These are phyloP conservation scores for Oenanthe javanica DNA, from an alignment of 140 eudicot genomes.

Conservation along the genomic window DNA sequence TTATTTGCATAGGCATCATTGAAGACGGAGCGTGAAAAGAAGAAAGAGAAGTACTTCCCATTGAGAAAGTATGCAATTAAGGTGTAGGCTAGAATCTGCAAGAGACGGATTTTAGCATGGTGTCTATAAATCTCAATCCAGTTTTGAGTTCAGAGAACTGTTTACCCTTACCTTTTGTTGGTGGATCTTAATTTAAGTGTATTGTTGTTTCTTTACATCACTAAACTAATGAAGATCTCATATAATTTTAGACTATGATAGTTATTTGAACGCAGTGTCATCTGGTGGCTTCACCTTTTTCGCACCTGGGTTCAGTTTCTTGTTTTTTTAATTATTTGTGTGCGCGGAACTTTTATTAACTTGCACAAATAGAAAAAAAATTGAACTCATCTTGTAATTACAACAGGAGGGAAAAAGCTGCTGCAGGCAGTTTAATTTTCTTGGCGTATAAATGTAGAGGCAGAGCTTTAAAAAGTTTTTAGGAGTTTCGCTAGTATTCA, in stretches of 20 bases:
- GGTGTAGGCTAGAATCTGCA: conserved; percentile 32
- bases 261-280: no score
- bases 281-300: background rate
- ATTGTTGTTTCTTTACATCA: background rate
- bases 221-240: background rate
- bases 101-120: conserved; percentile 22
- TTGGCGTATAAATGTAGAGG: no score
- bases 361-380: no score
- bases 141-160: conserved; percentile 23
- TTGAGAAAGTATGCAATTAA: conserved; percentile 82
- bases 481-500: no score
- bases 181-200: background rate
- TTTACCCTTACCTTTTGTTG: background rate
- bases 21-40: conserved; percentile 80
- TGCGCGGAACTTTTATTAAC: background rate
- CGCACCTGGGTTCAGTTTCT: background rate
- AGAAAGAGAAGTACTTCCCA: conserved; percentile 85
- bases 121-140: conserved; percentile 18
- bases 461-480: background rate
- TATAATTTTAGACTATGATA: background rate
- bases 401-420: no score
- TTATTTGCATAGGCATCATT: conserved; percentile 40
- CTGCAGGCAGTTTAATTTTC: no score
- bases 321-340: background rate
- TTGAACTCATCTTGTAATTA: no score